Conservation (phyloP, 805 yeast genomes). For the Myxozyma sirexii region DNA sequence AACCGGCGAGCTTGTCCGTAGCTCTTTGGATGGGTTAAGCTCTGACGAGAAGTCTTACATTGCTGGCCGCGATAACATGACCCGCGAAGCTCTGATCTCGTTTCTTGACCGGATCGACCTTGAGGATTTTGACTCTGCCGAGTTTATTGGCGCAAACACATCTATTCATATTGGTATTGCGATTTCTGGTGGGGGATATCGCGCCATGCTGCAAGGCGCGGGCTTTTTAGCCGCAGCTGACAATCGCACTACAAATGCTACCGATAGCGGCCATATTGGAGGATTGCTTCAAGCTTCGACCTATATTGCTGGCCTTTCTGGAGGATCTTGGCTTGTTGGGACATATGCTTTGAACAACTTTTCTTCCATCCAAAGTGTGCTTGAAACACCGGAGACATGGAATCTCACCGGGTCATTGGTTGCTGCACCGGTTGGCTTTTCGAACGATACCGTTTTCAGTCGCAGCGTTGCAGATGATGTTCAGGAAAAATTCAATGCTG, state of each 20-base stretch:
- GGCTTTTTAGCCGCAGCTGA: constrained; percentile 82
- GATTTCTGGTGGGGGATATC: constrained; percentile 87
- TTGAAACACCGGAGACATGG: constrained; percentile 58
- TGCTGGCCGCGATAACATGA: constrained; percentile 21
- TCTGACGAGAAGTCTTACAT: constrained; percentile 36
- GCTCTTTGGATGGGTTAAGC: constrained; percentile 14
- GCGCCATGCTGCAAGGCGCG: constrained; percentile 84
- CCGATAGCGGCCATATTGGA: constrained; percentile 59
- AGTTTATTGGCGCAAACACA: constrained; percentile 36
- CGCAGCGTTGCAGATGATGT: constrained; percentile 48
- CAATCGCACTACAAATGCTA: constrained; percentile 60
- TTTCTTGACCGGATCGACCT: constrained; percentile 52
- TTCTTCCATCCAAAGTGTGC: constrained; percentile 63
- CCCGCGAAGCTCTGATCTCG: constrained; percentile 42
- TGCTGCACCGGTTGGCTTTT: constrained; percentile 55
- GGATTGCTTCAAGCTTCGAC: constrained; percentile 70
- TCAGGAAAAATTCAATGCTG: constrained; percentile 58
- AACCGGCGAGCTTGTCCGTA: constrained; percentile 19
- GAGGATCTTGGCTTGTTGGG: constrained; percentile 81
- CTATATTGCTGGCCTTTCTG: constrained; percentile 75
- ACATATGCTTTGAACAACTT: constrained; percentile 68
- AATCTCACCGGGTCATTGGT: constrained; percentile 59
- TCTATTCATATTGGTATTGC: constrained; percentile 48
- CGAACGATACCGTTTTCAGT: constrained; percentile 53
- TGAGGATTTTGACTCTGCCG: constrained; percentile 51